Conservation (phyloP, 306 rosid genomes). For the Trifolium subterraneum region DNA sequence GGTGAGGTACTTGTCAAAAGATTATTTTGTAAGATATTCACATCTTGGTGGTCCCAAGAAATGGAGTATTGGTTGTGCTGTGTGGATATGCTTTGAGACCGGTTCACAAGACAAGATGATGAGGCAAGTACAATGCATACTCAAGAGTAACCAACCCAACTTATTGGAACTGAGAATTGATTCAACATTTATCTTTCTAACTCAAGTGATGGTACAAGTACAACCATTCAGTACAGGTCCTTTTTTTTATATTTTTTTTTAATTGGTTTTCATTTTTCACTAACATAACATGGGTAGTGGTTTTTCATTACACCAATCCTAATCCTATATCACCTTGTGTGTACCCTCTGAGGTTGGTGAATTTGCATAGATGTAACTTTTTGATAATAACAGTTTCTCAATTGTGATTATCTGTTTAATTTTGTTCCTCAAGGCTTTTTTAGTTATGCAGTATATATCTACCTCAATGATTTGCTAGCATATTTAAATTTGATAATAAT, state of each 20-base stretch:
- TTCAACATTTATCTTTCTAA: conserved; percentile 40
- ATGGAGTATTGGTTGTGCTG: conserved; percentile 41
- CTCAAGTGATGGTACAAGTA: conserved; percentile 40
- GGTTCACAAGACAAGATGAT: conserved; percentile 34
- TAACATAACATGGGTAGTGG: conserved; percentile 45
- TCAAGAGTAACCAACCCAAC: conserved; percentile 43
- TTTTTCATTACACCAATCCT: conserved; percentile 37
- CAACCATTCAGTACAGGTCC: conserved; percentile 41
- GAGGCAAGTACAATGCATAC: conserved; percentile 43
- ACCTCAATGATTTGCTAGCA: not conserved
- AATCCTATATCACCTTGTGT: conserved; percentile 28
- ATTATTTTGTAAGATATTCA: conserved; percentile 41
- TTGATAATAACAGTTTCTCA: conserved; percentile 40
- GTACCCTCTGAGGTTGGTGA: conserved; percentile 47
- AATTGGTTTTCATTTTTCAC: conserved; percentile 25
- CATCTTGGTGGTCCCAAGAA: conserved; percentile 47
- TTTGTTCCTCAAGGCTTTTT: conserved; percentile 12
- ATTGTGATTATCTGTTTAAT: conserved; percentile 41
- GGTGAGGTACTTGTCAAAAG: conserved; percentile 39
- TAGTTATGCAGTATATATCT: conserved; percentile 5
- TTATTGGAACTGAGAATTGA: conserved; percentile 43
- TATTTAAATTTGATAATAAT: no score
- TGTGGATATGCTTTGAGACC: conserved; percentile 46
- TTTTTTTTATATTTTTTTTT: not conserved
- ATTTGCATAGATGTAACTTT: conserved; percentile 52